These are phyloP conservation scores for Paecilomyces variotii DNA, from an alignment of 2,329 filamentous ascomycete species.

Conservation along the genomic window DNA sequence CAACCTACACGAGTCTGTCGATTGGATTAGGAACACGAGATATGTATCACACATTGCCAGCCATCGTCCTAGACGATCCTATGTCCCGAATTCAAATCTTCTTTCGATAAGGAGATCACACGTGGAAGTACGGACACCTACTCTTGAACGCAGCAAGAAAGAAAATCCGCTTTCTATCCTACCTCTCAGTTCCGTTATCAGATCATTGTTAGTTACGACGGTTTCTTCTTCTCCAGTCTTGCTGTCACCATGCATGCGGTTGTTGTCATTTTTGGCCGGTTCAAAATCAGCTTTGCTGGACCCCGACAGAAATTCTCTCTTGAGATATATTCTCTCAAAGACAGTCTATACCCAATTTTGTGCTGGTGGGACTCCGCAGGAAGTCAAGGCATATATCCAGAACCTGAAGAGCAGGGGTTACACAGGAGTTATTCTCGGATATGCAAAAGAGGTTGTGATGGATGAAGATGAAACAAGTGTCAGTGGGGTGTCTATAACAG, in stretches of 20 bases:
- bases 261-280: constrained; percentile 63
- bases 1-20: not conserved
- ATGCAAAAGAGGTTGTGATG: constrained; percentile 72
- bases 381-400: constrained; percentile 59
- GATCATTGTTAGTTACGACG: constrained; percentile 8
- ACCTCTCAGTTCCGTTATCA: constrained; percentile 7
- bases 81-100: not conserved
- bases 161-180: constrained; percentile 8
- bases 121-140: not conserved
- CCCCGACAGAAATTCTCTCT: constrained; percentile 65
- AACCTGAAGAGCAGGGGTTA: constrained; percentile 68
- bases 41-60: not conserved
- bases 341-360: constrained; percentile 92
- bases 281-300: constrained; percentile 59
- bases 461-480: constrained; percentile 36
- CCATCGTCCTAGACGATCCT: not conserved
- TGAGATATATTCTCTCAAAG: constrained; percentile 63
- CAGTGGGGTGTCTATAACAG: not conserved
- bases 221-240: constrained; percentile 33
- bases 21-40: not conserved
- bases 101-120: not conserved
- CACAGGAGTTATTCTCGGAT: constrained; percentile 74
- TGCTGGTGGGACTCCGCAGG: constrained; percentile 63
- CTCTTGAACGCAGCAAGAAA: not conserved
- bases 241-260: constrained; percentile 58